phyloP scores from a whole-genome alignment of 345 rosid species.

The Boechera retrofracta region DNA sequence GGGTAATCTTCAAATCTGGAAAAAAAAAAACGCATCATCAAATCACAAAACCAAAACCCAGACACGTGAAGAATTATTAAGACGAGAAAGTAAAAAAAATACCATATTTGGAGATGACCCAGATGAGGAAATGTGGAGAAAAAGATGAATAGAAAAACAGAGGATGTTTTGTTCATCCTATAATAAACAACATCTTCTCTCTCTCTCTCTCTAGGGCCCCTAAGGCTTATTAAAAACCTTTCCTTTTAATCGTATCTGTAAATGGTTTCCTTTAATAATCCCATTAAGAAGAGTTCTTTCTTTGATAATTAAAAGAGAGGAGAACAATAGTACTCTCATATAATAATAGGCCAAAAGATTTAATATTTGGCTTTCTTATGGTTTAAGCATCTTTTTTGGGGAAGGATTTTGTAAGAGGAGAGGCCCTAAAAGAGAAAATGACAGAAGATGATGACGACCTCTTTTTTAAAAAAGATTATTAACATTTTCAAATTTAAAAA shows the following conservation, averaged over 20 bases:
- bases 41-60: slow-evolving; percentile 37
- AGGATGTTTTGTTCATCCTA: slow-evolving; percentile 57
- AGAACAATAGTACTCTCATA: slow-evolving; percentile 54
- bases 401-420: slow-evolving; percentile 24
- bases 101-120: slow-evolving; percentile 65
- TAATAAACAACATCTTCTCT: slow-evolving; percentile 36
- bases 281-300: slow-evolving; percentile 50
- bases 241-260: slow-evolving; percentile 50
- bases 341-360: slow-evolving; percentile 34
- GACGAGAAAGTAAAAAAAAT: slow-evolving; percentile 17
- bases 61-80: slow-evolving; percentile 9
- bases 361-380: slow-evolving; percentile 35
- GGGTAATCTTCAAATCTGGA: slow-evolving; percentile 35
- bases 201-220: slow-evolving; percentile 41
- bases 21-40: slow-evolving; percentile 19
- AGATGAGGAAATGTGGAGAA: slow-evolving; percentile 56
- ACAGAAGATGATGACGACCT: slow-evolving; percentile 48
- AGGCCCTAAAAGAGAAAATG: slow-evolving; percentile 50
- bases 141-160: slow-evolving; percentile 48
- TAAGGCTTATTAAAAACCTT: slow-evolving; percentile 58
- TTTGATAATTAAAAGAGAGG: slow-evolving; percentile 26
- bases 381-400: slow-evolving; percentile 20
- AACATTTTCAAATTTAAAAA: neutral
- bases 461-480: neutral
- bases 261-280: slow-evolving; percentile 27